Evolutionary conservation across 2,329 filamentous ascomycete species (phyloP).

Genomic region (Sporothrix phasma): DNA sequence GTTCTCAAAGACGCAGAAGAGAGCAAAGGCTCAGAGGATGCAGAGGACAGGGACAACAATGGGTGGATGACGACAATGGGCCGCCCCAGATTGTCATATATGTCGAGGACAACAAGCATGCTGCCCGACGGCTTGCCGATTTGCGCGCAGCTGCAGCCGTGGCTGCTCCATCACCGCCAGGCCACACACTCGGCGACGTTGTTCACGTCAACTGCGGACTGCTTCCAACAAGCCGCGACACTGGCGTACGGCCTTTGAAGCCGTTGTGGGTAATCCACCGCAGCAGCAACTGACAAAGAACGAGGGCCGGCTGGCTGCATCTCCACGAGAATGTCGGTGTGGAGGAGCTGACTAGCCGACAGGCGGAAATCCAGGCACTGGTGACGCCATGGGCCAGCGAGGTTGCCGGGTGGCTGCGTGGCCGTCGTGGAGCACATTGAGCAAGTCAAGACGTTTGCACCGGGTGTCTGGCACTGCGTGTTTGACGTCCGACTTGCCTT

Average conservation of each 20-base stretch:
- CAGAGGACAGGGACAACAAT: not conserved
- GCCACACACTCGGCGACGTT: conserved; percentile 27
- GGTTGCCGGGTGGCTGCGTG: not conserved
- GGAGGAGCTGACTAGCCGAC: conserved; percentile 39
- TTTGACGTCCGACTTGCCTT: conserved; percentile 48
- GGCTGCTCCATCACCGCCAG: not conserved
- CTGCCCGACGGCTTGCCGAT: conserved; percentile 33
- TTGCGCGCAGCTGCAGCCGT: conserved; percentile 28
- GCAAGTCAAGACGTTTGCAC: conserved; percentile 59
- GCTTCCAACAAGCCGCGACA: conserved; percentile 45
- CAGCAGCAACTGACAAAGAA: not conserved
- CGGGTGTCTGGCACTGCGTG: conserved; percentile 59
- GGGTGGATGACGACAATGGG: not conserved
- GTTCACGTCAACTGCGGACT: conserved; percentile 56
- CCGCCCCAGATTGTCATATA: conserved; percentile 51
- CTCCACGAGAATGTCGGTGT: conserved; percentile 56
- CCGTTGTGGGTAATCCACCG: not conserved
- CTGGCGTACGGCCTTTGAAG: conserved; percentile 43
- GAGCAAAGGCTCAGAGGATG: not conserved
- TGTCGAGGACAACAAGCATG: conserved; percentile 54
- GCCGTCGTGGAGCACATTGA: conserved; percentile 46
- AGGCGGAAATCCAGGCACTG: conserved; percentile 37
- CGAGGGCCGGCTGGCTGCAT: conserved; percentile 45
- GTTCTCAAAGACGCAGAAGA: not conserved
- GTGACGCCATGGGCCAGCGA: conserved; percentile 31